A percentile compares a stretch with the other conserved stretches of the same genome.
phyloP scores from a whole-genome alignment of 2,329 filamentous ascomycete species.

The Bipolaris oryzae region DNA sequence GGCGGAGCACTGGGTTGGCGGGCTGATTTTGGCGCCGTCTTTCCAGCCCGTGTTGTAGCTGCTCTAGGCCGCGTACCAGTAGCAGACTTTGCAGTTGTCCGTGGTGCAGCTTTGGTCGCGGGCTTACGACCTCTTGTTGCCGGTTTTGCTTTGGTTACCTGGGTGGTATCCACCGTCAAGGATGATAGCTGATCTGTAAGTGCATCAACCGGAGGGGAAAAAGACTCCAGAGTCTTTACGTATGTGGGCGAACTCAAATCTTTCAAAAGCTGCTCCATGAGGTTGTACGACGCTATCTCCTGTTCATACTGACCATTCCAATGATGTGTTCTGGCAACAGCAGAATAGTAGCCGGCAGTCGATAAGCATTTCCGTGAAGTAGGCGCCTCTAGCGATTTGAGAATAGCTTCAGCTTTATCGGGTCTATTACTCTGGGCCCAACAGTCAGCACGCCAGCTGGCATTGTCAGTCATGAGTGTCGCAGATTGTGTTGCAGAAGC shows the following conservation, averaged over 20 bases:
- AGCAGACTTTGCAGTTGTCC: conserved; percentile 17
- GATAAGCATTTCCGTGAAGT: conserved; percentile 54
- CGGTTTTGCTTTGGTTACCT: conserved; percentile 15
- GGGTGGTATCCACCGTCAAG: conserved; percentile 44
- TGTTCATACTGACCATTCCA: conserved; percentile 55
- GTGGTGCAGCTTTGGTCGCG: conserved; percentile 22
- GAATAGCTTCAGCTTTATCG: conserved; percentile 56
- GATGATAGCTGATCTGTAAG: conserved; percentile 53
- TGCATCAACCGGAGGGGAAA: conserved; percentile 36
- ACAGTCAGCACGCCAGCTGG: conserved; percentile 54
- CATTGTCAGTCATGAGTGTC: conserved; percentile 56
- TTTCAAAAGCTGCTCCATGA: conserved; percentile 54
- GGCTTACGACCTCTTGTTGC: conserved; percentile 33
- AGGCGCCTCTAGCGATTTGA: conserved; percentile 58
- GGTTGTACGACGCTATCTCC: conserved; percentile 57
- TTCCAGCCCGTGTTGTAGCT: conserved; percentile 20
- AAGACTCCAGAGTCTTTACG: conserved; percentile 35
- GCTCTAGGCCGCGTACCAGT: conserved; percentile 24
- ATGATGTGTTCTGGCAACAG: conserved; percentile 57
- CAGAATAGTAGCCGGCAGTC: conserved; percentile 59
- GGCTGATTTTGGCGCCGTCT: conserved; percentile 19
- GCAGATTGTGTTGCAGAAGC: conserved; percentile 70
- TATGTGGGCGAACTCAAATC: conserved; percentile 48
- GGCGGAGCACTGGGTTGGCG: conserved; percentile 13
- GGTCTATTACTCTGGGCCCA: conserved; percentile 58